Evolutionary conservation across 1,284 basidiomycete species (phyloP).

Genomic region (Papiliotrema flavescens): DNA sequence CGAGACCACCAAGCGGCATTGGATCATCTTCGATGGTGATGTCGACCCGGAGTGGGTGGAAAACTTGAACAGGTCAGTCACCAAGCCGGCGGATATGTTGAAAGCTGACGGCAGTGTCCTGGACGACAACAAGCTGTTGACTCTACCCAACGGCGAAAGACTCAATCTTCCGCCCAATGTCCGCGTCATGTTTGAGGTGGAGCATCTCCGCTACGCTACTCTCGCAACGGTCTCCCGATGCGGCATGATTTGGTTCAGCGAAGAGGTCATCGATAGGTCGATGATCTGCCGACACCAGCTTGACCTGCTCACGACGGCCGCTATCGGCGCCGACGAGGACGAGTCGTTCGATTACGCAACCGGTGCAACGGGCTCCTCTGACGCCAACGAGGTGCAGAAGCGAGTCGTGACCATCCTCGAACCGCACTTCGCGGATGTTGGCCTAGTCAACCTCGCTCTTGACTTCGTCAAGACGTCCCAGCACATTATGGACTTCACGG

Average conservation of each 20-base stretch:
- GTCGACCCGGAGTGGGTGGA: slow-evolving; percentile 99
- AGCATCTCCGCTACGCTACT: slow-evolving; percentile 95
- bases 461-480: slow-evolving; percentile 75
- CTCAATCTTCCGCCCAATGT: slow-evolving; percentile 96
- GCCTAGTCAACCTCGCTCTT: slow-evolving; percentile 75
- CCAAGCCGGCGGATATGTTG: not conserved
- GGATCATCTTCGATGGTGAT: slow-evolving; percentile 99
- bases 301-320: slow-evolving; percentile 65
- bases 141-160: slow-evolving; percentile 96
- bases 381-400: slow-evolving; percentile 61
- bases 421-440: slow-evolving; percentile 75
- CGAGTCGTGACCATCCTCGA: slow-evolving; percentile 73
- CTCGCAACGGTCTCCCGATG: slow-evolving; percentile 98
- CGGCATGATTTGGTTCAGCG: slow-evolving; percentile 99
- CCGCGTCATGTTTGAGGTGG: slow-evolving; percentile 99
- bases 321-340: slow-evolving; percentile 90
- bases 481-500: slow-evolving; percentile 99
- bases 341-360: slow-evolving; percentile 58
- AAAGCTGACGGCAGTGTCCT: slow-evolving; percentile 66
- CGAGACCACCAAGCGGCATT: slow-evolving; percentile 93
- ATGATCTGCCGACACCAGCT: slow-evolving; percentile 95
- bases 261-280: slow-evolving; percentile 81
- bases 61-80: slow-evolving; percentile 87
- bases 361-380: slow-evolving; percentile 42
- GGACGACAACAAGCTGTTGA: slow-evolving; percentile 97